These are phyloP conservation scores for Melastoma malabathricum DNA, from an alignment of 345 rosid genomes.

Conservation along the genomic window DNA sequence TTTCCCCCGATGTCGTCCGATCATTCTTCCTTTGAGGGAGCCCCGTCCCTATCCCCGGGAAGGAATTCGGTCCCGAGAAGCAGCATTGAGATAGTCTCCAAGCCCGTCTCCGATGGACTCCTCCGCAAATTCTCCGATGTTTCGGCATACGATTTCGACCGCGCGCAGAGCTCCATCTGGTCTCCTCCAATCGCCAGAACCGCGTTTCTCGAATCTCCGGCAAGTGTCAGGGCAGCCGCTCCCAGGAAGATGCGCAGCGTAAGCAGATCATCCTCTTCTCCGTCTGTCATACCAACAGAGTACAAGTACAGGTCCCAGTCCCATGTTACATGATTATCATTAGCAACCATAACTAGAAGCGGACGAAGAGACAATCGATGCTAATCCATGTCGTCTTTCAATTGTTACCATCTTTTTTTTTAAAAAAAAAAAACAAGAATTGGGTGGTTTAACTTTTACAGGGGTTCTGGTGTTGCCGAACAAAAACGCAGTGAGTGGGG, in stretches of 20 bases:
- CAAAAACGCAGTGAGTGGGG: too few species aligned
- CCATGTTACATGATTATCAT: too few species aligned
- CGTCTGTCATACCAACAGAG: too few species aligned
- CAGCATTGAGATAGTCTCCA: slow-evolving; percentile 13
- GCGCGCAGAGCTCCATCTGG: slow-evolving; percentile 18
- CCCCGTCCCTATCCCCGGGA: not conserved
- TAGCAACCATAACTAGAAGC: too few species aligned
- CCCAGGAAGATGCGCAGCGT: not conserved
- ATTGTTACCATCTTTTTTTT: too few species aligned
- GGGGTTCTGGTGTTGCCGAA: slow-evolving; percentile 15
- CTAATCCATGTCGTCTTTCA: too few species aligned
- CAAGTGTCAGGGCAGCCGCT: slow-evolving; percentile 9
- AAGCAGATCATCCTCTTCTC: too few species aligned
- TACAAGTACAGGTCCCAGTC: too few species aligned
- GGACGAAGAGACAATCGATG: too few species aligned
- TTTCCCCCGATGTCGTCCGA: not conserved
- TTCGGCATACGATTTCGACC: slow-evolving; percentile 15
- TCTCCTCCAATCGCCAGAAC: slow-evolving; percentile 16
- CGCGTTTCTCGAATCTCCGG: slow-evolving; percentile 13
- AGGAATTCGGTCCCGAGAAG: not conserved
- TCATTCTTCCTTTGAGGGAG: not conserved
- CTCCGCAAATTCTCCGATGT: slow-evolving; percentile 22
- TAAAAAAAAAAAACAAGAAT: too few species aligned
- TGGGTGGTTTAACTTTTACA: slow-evolving; percentile 12
- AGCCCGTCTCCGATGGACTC: slow-evolving; percentile 17